These are phyloP conservation scores for Hypomontagnella monticulosa DNA, from an alignment of 495 filamentous ascomycete genomes.

Conservation along the genomic window DNA sequence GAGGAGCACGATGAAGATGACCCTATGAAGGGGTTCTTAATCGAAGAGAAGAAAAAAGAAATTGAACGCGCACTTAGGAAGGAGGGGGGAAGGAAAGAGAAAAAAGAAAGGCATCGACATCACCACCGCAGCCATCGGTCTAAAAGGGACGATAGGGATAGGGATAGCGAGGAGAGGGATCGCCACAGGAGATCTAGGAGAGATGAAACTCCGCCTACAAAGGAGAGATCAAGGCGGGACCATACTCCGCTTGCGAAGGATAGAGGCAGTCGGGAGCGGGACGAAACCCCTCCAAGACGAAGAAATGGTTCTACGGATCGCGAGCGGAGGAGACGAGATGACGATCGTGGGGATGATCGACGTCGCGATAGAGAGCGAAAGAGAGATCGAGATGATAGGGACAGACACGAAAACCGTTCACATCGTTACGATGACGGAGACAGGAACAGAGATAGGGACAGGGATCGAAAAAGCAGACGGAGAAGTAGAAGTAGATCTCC, in stretches of 20 bases:
- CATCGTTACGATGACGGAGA: slow-evolving; percentile 40
- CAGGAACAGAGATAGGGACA: slow-evolving; percentile 30
- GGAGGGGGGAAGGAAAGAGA: slow-evolving; percentile 53
- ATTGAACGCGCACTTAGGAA: slow-evolving; percentile 73
- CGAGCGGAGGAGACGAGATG: slow-evolving; percentile 41
- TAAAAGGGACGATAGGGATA: slow-evolving; percentile 45
- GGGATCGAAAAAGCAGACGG: slow-evolving; percentile 38
- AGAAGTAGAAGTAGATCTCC: slow-evolving; percentile 46
- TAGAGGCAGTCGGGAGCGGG: slow-evolving; percentile 34
- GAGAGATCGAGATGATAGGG: slow-evolving; percentile 42
- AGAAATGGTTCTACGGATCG: slow-evolving; percentile 45
- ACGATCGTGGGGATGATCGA: slow-evolving; percentile 38
- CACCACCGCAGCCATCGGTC: slow-evolving; percentile 59
- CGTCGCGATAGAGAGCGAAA: slow-evolving; percentile 41
- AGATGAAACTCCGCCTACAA: slow-evolving; percentile 33
- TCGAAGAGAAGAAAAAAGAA: slow-evolving; percentile 90
- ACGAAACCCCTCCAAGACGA: slow-evolving; percentile 43
- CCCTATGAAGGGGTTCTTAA: slow-evolving; percentile 92
- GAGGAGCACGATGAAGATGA: slow-evolving; percentile 91
- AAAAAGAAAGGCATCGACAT: slow-evolving; percentile 63
- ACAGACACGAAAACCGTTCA: slow-evolving; percentile 37
- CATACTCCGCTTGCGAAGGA: slow-evolving; percentile 27
- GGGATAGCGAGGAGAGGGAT: slow-evolving; percentile 32
- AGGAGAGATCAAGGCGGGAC: slow-evolving; percentile 34
- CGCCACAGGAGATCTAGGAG: slow-evolving; percentile 40